Base-by-base conservation (phyloP, 768 basidiomycete genomes). In the Pleurotus pulmonarius region DNA sequence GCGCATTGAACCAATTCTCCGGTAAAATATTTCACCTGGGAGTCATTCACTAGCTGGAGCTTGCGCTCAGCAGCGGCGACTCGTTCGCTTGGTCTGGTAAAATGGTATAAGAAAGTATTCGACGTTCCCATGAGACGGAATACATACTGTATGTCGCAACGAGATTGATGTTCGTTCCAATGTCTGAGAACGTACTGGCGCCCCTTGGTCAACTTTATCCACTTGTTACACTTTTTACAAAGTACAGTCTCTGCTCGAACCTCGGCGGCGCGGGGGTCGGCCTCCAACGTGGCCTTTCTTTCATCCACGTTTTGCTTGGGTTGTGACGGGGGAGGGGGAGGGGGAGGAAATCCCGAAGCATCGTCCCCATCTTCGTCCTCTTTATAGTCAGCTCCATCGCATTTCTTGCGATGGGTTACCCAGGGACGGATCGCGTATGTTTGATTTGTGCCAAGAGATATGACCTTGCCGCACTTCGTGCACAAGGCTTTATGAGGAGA, bases 11-110 rank as follows among this genome's bases (percentile, higher is more conserved):
- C 79, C 56, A 67, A 68, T 37, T 66, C 65, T 0, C 73, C 55
- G 5, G 77, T 71, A 63, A 80, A 85, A 0, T 66, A 63, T 67
- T 78, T 81, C 43, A 76, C 86, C 61, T 84, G 83, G 22, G 80
- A 63, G 65, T 90, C 88, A 59, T 87, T 89, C 29, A 87, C 74
- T 57, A 90, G 68, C 53, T 71, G 69, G 37, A 88, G 68, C 68
- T 82, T 85, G 56, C 87, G 76, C 60, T 87, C 83, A 13, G 83
- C 80, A 15, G 81, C 77, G 6, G 84, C 81, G 38, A 87, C 81
- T 26, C 83, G 78, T 56, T 78, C 80, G 60, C 77, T 79, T 5
- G 84, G 85, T 49, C 83, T 83, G 51, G 24, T 49, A 47, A 60
- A 49, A 44, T 16, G n/a, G 25, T 39, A 41, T 46, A 25, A 15